phyloP scores from a whole-genome alignment of 805 yeast species.

The Saturnispora hagleri region DNA sequence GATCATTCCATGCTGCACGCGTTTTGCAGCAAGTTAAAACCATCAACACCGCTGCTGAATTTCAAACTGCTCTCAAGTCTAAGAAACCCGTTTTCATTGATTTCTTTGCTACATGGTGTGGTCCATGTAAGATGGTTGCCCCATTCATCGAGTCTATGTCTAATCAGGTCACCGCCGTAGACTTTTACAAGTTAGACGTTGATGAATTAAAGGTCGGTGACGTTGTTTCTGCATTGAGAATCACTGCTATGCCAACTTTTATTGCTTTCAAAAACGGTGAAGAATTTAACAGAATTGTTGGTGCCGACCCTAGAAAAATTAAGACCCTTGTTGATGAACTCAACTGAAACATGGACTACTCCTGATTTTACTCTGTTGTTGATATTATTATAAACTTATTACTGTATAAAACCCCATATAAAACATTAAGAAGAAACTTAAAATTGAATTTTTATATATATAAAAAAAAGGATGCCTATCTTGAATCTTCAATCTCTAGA shows the following conservation, averaged over 20 bases:
- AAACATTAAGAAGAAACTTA: neutral
- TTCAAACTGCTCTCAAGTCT: neutral
- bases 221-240: conserved; percentile 50
- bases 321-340: conserved; percentile 7
- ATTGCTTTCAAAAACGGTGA: conserved; percentile 53
- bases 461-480: neutral
- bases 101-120: conserved; percentile 70
- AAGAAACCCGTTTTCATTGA: conserved; percentile 35
- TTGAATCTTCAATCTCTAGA: neutral
- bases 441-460: neutral
- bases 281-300: conserved; percentile 48
- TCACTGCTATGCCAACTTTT: conserved; percentile 74
- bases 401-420: conserved; percentile 1
- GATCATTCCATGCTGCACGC: conserved; percentile 6
- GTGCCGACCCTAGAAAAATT: conserved; percentile 41
- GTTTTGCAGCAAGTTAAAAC: neutral
- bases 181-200: conserved; percentile 63
- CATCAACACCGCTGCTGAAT: neutral
- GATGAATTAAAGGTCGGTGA: conserved; percentile 42
- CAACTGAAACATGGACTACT: neutral
- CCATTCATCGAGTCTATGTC: conserved; percentile 42
- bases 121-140: conserved; percentile 67
- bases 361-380: neutral
- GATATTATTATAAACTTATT: neutral
- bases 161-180: conserved; percentile 39